These are phyloP conservation scores for Herpetomonas tarakana DNA, from an alignment of 208 protist genomes.

Conservation along the genomic window DNA sequence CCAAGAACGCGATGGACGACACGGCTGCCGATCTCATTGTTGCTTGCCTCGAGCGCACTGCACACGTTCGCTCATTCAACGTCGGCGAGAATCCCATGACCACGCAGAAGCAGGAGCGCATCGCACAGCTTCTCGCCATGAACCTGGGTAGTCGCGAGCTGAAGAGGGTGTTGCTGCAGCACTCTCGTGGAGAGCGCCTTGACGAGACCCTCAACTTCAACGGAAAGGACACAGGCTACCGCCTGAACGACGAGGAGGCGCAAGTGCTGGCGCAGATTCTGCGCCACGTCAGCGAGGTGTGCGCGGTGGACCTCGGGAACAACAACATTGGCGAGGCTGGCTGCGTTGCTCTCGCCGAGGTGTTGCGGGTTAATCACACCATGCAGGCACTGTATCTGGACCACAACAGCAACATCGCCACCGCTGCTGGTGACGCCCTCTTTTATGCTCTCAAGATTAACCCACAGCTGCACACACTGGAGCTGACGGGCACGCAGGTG, in stretches of 20 bases:
- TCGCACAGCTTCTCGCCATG: slow-evolving; percentile 63
- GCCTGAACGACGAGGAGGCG: slow-evolving; percentile 68
- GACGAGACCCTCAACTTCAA: slow-evolving; percentile 67
- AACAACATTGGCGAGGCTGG: slow-evolving; percentile 74
- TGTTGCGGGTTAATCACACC: slow-evolving; percentile 70
- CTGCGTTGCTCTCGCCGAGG: slow-evolving; percentile 67
- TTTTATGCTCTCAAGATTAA: slow-evolving; percentile 79
- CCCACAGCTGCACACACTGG: slow-evolving; percentile 62
- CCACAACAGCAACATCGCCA: slow-evolving; percentile 60
- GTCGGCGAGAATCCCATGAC: slow-evolving; percentile 58
- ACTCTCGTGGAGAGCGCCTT: slow-evolving; percentile 32
- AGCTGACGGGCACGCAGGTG: slow-evolving; percentile 50
- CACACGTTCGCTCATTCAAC: slow-evolving; percentile 38
- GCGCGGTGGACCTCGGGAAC: slow-evolving; percentile 62
- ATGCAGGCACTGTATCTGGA: slow-evolving; percentile 74
- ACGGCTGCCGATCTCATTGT: slow-evolving; percentile 46
- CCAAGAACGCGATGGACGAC: slow-evolving; percentile 73
- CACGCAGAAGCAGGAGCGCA: slow-evolving; percentile 23
- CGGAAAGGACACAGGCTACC: slow-evolving; percentile 29
- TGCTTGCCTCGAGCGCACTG: slow-evolving; percentile 29
- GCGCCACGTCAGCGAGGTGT: slow-evolving; percentile 34
- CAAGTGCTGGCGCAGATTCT: slow-evolving; percentile 55
- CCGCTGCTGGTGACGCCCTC: slow-evolving; percentile 62
- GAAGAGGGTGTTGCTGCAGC: slow-evolving; percentile 55
- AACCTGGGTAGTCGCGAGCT: slow-evolving; percentile 67